Base-by-base conservation (phyloP, 495 filamentous ascomycete species). In the Hyaloscypha bicolor region DNA sequence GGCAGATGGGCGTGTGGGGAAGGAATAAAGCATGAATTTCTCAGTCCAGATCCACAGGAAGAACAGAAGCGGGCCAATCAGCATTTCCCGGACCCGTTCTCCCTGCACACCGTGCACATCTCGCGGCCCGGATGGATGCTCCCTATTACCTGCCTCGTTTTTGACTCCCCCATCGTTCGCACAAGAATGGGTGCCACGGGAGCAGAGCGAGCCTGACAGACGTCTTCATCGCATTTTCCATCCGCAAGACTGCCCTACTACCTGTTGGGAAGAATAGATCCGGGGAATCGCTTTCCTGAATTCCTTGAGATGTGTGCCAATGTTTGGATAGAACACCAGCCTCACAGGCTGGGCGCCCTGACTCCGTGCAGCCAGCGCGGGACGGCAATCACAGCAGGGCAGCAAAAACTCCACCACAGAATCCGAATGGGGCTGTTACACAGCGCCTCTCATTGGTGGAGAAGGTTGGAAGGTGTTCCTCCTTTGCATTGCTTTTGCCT, bases 1-100 rank as follows among this genome's bases (percentile, higher is more conserved):
- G 65, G 65, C 52, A 67, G 65, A 62, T 67, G 48, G 6, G 33
- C 65, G 22, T 67, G 65, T 67, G 60, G 58, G 64, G 64, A 63
- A 63, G 25, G 30, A 39, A 25, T 3, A 42, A 29, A 31, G 59
- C 9, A 48, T 16, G 25, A 51, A 42, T 45, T 19, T 37, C 33
- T 19, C 30, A 56, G 29, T 30, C 53, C 9, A 14, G 19, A 0
- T 19, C 22, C 4, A 16, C 29, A 31, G 29, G 45, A 53, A 63
- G 45, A 31, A 52, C 39, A 37, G 45, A 63, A 29, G 22, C 42
- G 60, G 30, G 14, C 60, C 14, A 63, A 63, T 63, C 39, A 63
- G n/a, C 6, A 63, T 12, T 21, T 29, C n/a, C 53, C 53, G 53
- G 22, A 56, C 29, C 5, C 9, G 4, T 29, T 56, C 53, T 29